Conservation (phyloP, 768 basidiomycete species). For the Trametes punicea region DNA sequence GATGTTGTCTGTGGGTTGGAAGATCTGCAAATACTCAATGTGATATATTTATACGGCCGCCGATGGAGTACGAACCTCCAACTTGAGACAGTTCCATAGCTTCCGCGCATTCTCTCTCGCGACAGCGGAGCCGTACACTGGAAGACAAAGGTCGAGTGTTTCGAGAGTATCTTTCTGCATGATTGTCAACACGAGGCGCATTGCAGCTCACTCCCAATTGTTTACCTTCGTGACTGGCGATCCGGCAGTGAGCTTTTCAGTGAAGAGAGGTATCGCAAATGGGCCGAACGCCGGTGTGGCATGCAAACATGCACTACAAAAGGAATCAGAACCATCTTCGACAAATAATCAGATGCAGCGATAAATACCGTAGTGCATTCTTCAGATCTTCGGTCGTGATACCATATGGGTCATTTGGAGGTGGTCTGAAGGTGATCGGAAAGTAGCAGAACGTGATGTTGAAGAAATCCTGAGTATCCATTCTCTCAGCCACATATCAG, state of each 20-base stretch:
- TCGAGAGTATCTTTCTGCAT: slow-evolving; percentile 82
- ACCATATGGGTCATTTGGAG: slow-evolving; percentile 90
- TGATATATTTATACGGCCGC: too few relatives aligned
- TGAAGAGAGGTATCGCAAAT: slow-evolving; percentile 80
- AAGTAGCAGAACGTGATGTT: slow-evolving; percentile 98
- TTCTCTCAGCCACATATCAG: background rate
- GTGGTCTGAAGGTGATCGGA: slow-evolving; percentile 94
- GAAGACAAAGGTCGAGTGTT: slow-evolving; percentile 72
- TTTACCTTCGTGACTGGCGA: slow-evolving; percentile 78
- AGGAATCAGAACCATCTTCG: background rate
- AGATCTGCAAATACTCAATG: slow-evolving; percentile 80
- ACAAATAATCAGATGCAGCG: background rate
- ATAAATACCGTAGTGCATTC: slow-evolving; percentile 55
- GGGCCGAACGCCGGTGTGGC: slow-evolving; percentile 82
- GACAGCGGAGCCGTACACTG: slow-evolving; percentile 72
- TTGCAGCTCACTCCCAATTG: too few relatives aligned
- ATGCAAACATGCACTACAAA: slow-evolving; percentile 59
- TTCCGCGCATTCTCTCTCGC: slow-evolving; percentile 64
- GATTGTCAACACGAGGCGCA: slow-evolving; percentile 2
- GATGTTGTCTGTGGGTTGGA: slow-evolving; percentile 80
- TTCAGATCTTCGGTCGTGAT: slow-evolving; percentile 88
- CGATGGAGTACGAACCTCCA: too few relatives aligned
- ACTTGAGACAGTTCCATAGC: slow-evolving; percentile 87
- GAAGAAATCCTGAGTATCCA: slow-evolving; percentile 89
- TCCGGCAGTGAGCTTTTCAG: slow-evolving; percentile 87